These are phyloP conservation scores for Tremella mesenterica DNA, from an alignment of 768 basidiomycete genomes.

Conservation along the genomic window DNA sequence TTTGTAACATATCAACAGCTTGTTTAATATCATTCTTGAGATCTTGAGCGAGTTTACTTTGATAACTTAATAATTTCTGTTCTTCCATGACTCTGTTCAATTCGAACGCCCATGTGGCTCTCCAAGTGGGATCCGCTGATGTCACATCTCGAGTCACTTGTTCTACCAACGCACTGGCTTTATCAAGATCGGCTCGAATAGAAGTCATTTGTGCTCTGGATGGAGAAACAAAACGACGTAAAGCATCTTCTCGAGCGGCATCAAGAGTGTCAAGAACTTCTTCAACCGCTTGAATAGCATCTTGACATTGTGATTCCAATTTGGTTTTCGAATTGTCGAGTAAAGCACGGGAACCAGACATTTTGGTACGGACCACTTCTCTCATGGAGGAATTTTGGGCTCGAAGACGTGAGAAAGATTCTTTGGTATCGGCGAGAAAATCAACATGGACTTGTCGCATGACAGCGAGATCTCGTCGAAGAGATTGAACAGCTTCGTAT, in stretches of 20 bases:
- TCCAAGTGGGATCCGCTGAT: slow-evolving; percentile 91
- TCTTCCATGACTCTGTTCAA: slow-evolving; percentile 94
- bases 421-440: slow-evolving; percentile 85
- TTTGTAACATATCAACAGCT: slow-evolving; percentile 73
- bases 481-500: slow-evolving; percentile 87
- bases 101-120: slow-evolving; percentile 97
- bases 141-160: slow-evolving; percentile 75
- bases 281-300: slow-evolving; percentile 82
- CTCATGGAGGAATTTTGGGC: slow-evolving; percentile 79
- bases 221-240: slow-evolving; percentile 77
- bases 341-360: slow-evolving; percentile 77
- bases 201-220: slow-evolving; percentile 61
- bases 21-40: slow-evolving; percentile 87
- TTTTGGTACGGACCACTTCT: slow-evolving; percentile 68
- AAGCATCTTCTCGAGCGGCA: slow-evolving; percentile 77
- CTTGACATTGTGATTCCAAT: slow-evolving; percentile 81
- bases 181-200: slow-evolving; percentile 63
- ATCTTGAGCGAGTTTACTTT: slow-evolving; percentile 82
- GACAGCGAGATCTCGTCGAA: slow-evolving; percentile 83
- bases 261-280: slow-evolving; percentile 88
- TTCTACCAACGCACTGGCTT: slow-evolving; percentile 60
- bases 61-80: slow-evolving; percentile 85
- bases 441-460: slow-evolving; percentile 93
- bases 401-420: slow-evolving; percentile 66
- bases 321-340: slow-evolving; percentile 87